Conservation (phyloP, 2,329 filamentous ascomycete species). For the Colletotrichum camelliae region DNA sequence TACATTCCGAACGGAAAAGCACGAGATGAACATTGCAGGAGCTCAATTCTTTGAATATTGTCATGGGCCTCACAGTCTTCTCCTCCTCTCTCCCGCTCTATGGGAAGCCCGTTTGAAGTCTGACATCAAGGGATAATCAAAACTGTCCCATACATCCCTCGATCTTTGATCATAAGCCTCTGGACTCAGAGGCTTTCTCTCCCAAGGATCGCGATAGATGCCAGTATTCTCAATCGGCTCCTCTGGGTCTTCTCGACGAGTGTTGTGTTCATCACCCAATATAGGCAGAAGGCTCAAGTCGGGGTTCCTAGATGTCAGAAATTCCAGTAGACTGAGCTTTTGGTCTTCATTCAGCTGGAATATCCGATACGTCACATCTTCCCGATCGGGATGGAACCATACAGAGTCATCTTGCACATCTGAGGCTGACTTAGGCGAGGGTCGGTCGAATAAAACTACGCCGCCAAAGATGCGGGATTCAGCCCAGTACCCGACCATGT, state of each 20-base stretch:
- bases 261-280: background rate
- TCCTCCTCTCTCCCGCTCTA: background rate
- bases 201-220: background rate
- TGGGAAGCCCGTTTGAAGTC: background rate
- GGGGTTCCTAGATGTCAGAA: background rate
- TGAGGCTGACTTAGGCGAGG: background rate
- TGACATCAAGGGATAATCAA: background rate
- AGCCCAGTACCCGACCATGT: background rate
- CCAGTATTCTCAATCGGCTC: background rate
- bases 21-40: background rate
- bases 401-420: background rate
- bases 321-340: background rate
- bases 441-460: background rate
- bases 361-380: background rate
- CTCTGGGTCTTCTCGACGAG: background rate
- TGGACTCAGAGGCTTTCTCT: background rate
- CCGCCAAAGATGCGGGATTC: background rate
- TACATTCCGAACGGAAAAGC: background rate
- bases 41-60: background rate
- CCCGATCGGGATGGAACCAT: background rate
- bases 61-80: background rate
- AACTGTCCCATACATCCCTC: background rate
- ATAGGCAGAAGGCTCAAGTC: background rate
- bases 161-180: background rate
- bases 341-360: background rate